These are phyloP conservation scores for Phyllosticta citribraziliensis DNA, from an alignment of 2,329 filamentous ascomycete genomes.

Conservation along the genomic window DNA sequence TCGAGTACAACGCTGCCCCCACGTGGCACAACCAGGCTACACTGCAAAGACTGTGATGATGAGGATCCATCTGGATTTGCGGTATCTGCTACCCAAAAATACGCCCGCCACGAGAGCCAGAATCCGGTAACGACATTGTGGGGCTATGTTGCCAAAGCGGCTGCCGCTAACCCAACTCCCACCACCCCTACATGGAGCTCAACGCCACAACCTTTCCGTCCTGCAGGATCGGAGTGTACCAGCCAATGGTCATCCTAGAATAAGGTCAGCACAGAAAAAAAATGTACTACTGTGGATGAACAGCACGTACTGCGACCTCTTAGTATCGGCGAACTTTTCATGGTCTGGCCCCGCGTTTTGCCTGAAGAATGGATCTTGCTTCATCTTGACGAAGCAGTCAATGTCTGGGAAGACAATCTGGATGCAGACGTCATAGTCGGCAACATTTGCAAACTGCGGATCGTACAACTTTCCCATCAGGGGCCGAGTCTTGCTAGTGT, in stretches of 20 bases:
- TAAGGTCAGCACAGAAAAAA: not conserved
- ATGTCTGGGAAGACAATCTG: conserved; percentile 38
- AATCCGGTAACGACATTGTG: not conserved
- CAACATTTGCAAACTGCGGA: conserved; percentile 39
- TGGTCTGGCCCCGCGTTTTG: conserved; percentile 36
- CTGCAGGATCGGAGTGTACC: not conserved
- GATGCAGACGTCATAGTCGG: conserved; percentile 42
- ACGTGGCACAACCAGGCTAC: not conserved
- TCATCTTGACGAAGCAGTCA: conserved; percentile 40
- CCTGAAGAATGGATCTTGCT: conserved; percentile 41
- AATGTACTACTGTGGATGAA: not conserved
- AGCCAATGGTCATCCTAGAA: not conserved
- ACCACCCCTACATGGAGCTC: not conserved
- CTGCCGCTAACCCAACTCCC: no score
- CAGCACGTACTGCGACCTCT: conserved; percentile 14
- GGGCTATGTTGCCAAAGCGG: not conserved
- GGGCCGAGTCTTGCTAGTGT: not conserved
- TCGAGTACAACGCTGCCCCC: not conserved
- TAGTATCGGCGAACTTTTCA: conserved; percentile 42
- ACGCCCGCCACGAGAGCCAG: not conserved
- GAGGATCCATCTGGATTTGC: not conserved
- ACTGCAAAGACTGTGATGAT: not conserved
- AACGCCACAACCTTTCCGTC: not conserved
- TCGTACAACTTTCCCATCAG: conserved; percentile 28
- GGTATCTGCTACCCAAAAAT: not conserved